phyloP scores from a whole-genome alignment of 2,329 filamentous ascomycete species.

The Fusarium sp. region DNA sequence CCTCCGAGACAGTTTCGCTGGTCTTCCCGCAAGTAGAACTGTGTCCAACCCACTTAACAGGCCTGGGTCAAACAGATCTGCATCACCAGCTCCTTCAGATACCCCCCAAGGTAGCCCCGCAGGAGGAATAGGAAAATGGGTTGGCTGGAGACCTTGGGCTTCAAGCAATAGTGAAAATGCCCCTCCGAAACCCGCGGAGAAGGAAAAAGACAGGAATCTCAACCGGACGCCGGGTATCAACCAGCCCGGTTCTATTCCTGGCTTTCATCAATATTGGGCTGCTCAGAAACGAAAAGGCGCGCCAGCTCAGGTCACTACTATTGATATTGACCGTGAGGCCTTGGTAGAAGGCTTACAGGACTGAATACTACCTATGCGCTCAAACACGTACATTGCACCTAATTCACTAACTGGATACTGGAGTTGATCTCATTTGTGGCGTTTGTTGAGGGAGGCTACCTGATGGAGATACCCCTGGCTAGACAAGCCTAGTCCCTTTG shows the following conservation, averaged over 20 bases:
- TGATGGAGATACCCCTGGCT: constrained; percentile 47
- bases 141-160: constrained; percentile 63
- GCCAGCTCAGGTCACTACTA: constrained; percentile 68
- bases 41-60: constrained; percentile 50
- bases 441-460: constrained; percentile 36
- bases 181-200: constrained; percentile 33
- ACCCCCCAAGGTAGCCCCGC: constrained; percentile 40
- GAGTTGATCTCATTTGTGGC: constrained; percentile 43
- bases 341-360: constrained; percentile 67
- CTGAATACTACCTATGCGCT: constrained; percentile 28
- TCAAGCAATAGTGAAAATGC: constrained; percentile 25
- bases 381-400: constrained; percentile 17
- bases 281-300: constrained; percentile 63
- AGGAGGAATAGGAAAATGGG: constrained; percentile 56
- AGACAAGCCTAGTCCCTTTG: constrained; percentile 37
- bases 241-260: constrained; percentile 78
- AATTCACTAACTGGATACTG: constrained; percentile 24
- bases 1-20: constrained; percentile 67
- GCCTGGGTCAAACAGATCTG: constrained; percentile 32
- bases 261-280: constrained; percentile 71
- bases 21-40: constrained; percentile 51
- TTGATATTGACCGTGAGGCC: constrained; percentile 68
- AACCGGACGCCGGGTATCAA: constrained; percentile 79
- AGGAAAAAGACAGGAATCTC: constrained; percentile 52
- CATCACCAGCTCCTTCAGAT: constrained; percentile 43